Percentiles rank a stretch among this genome's conserved stretches.
Conservation (phyloP, 2,329 filamentous ascomycete genomes). For the Phialemoniopsis sp. region DNA sequence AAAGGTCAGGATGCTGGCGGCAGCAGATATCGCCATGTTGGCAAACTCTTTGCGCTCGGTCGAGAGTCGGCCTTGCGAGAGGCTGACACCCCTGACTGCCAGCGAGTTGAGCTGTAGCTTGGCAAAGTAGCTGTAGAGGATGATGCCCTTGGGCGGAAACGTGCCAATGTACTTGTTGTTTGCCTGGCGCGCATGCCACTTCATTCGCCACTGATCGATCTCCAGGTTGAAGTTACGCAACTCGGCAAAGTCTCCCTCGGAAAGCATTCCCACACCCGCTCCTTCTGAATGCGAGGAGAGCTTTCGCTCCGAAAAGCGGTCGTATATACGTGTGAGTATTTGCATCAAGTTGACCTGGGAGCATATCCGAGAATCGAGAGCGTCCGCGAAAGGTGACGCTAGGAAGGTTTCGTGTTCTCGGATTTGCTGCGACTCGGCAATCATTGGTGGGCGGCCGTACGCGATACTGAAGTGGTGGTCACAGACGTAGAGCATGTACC, state of each 20-base stretch:
- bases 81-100: slow-evolving; percentile 37
- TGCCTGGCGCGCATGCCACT: slow-evolving; percentile 23
- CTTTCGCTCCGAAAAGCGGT: slow-evolving; percentile 9
- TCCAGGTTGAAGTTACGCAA: slow-evolving; percentile 32
- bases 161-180: slow-evolving; percentile 19
- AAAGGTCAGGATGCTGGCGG: slow-evolving; percentile 36
- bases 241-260: slow-evolving; percentile 24
- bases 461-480: slow-evolving; percentile 26
- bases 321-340: slow-evolving; percentile 13
- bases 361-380: slow-evolving; percentile 11
- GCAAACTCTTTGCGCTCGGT: slow-evolving; percentile 11
- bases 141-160: slow-evolving; percentile 34
- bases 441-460: slow-evolving; percentile 23
- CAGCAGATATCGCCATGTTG: slow-evolving; percentile 29
- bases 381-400: slow-evolving; percentile 12
- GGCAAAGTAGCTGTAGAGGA: slow-evolving; percentile 21
- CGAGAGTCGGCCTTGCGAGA: slow-evolving; percentile 26
- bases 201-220: slow-evolving; percentile 35
- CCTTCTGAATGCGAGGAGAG: background rate
- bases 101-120: slow-evolving; percentile 35
- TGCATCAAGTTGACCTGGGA: slow-evolving; percentile 14
- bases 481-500: slow-evolving; percentile 40
- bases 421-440: slow-evolving; percentile 11
- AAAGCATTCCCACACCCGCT: slow-evolving; percentile 3
- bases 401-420: slow-evolving; percentile 20